phyloP scores from a whole-genome alignment of 2,329 filamentous ascomycete genomes.

The Aspergillus flavus region DNA sequence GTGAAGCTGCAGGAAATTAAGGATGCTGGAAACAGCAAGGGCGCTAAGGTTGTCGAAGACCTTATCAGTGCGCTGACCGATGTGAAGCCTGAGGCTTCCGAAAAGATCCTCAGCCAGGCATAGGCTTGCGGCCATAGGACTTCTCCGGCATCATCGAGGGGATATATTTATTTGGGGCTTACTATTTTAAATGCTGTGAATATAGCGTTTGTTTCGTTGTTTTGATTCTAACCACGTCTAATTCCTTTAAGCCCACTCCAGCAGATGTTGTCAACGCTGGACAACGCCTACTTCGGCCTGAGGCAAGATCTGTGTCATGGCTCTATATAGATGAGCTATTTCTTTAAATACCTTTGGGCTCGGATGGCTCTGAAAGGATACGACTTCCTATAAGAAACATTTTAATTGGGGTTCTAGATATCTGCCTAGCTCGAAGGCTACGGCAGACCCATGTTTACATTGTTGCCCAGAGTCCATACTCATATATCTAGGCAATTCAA shows the following conservation, averaged over 20 bases:
- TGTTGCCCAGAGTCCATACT: neutral
- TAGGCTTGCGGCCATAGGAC: conserved; percentile 24
- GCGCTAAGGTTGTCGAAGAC: conserved; percentile 78
- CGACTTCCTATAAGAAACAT: neutral
- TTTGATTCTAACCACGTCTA: conserved; percentile 11
- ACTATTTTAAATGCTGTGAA: conserved; percentile 19
- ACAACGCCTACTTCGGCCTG: neutral
- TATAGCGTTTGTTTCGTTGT: conserved; percentile 15
- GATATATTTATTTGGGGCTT: conserved; percentile 15
- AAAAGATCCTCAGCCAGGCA: conserved; percentile 44
- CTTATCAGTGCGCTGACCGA: conserved; percentile 83
- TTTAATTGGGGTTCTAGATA: neutral
- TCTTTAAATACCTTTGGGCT: neutral
- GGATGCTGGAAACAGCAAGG: conserved; percentile 75
- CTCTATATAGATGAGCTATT: neutral
- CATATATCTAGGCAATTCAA: neutral
- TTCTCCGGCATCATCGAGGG: conserved; percentile 8
- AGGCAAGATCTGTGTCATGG: neutral
- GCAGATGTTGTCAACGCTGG: neutral
- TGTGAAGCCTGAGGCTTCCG: conserved; percentile 71
- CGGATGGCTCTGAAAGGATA: neutral
- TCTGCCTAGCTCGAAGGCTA: neutral
- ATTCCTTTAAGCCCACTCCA: neutral
- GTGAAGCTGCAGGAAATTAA: conserved; percentile 80
- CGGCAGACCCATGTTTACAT: neutral